Evolutionary conservation across 345 rosid species (phyloP).

Genomic region (Arabidopsis suecica): DNA sequence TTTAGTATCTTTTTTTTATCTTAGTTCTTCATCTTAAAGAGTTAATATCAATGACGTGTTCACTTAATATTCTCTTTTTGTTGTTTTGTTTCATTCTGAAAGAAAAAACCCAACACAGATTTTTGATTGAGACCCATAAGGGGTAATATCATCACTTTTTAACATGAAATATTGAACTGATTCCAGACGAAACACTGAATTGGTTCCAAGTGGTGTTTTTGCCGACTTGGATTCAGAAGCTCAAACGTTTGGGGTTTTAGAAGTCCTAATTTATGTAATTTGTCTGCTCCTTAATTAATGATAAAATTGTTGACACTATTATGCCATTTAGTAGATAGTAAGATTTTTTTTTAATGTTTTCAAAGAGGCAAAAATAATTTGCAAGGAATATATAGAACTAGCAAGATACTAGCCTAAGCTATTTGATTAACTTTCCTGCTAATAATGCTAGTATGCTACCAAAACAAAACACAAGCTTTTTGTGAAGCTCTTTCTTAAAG

Average conservation of each 20-base stretch:
- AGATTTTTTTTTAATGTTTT: too few species aligned
- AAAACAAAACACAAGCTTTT: too few species aligned
- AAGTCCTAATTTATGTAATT: not conserved
- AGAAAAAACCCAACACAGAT: conserved; percentile 13
- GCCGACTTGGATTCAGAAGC: not conserved
- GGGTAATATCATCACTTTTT: not conserved
- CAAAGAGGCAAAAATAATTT: too few species aligned
- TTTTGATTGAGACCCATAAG: conserved; percentile 7
- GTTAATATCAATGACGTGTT: conserved; percentile 35
- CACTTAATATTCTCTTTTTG: not conserved
- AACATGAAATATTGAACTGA: conserved; percentile 19
- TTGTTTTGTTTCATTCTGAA: conserved; percentile 2
- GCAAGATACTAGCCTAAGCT: too few species aligned
- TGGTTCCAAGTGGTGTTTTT: not conserved
- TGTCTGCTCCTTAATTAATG: not conserved
- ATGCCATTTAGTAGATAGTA: too few species aligned
- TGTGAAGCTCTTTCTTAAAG: too few species aligned
- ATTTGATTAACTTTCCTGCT: too few species aligned
- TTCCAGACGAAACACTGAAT: not conserved
- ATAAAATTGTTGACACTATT: too few species aligned
- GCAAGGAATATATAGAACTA: too few species aligned
- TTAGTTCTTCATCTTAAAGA: conserved; percentile 30
- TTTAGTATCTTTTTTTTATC: conserved; percentile 23
- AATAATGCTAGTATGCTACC: too few species aligned
- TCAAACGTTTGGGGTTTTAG: not conserved